Base-by-base conservation (phyloP, 2,329 filamentous ascomycete species). In the Penicillium expansum region DNA sequence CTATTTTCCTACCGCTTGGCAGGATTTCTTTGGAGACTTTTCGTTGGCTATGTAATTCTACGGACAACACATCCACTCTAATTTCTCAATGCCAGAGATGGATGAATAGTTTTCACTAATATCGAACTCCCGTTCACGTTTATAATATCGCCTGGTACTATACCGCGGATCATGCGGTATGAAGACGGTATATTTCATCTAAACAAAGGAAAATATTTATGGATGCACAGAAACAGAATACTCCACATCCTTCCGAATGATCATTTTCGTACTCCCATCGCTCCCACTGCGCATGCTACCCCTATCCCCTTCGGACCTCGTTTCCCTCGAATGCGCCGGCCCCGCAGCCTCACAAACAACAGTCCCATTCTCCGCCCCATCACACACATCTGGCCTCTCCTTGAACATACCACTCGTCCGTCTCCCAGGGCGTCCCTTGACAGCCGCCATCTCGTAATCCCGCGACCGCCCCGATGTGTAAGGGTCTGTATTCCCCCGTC, bases 221-320 rank as follows among this genome's bases (percentile, higher is more conserved):
- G 35, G 29, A 22, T 30, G n/a, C 2, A 50, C 48, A n/a, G 35
- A 50, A 13, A 50, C 48, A 13, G 48, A 41, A 50, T 50, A 50
- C 18, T 41, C 35, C 8, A 50, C n/a, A 14, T 50, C 35, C 13
- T 41, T 41, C 24, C 48, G 48, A 32, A 50, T 50, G 20, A 50
- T 50, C 48, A 50, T 50, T 3, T 18, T 50, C n/a, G 35, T 50
- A n/a, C 48, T 50, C 14, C n/a, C 27, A 22, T 50, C 48, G n/a
- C 48, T 50, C 2, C 35, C 48, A 50, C 48, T 50, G 4, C 24
- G 48, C 18, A 6, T 41, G n/a, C 48, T 50, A 1, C 35, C 24
- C 13, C 35, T 11, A 7, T 50, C 48, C 9, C 11, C 35, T 10
- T 30, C 48, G 14, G 48, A 29, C 35, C 24, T 39, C 24, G 13